Evolutionary conservation across 2,329 filamentous ascomycete species (phyloP).

Genomic region (Aspergillus carbonarius): DNA sequence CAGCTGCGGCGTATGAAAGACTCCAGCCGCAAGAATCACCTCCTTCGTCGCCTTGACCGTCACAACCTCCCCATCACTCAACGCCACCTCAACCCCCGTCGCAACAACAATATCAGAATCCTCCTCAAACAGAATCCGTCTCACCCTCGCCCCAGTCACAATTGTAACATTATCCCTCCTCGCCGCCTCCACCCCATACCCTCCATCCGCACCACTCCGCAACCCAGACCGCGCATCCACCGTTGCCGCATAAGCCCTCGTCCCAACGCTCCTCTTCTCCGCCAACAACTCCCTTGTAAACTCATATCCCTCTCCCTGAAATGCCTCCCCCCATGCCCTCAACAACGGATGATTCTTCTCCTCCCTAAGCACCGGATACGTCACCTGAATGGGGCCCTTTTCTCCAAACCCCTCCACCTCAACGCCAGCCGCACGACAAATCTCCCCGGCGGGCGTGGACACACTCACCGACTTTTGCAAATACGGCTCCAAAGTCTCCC

Average conservation of each 20-base stretch:
- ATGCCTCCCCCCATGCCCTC: background rate
- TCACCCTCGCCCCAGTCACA: background rate
- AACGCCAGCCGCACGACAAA: background rate
- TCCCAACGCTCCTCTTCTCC: background rate
- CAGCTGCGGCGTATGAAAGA: conserved; percentile 56
- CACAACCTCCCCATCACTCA: background rate
- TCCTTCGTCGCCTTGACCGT: conserved; percentile 46
- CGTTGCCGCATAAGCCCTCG: background rate
- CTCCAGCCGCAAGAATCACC: conserved; percentile 61
- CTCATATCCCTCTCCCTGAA: background rate
- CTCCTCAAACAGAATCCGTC: background rate
- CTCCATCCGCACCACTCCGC: background rate
- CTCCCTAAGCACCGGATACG: background rate
- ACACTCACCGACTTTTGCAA: background rate
- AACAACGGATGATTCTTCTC: background rate
- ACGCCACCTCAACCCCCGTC: background rate
- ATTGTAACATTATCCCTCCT: background rate
- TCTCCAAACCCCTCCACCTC: background rate
- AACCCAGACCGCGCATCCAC: background rate
- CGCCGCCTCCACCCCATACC: background rate
- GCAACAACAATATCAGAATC: background rate
- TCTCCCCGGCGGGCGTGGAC: background rate
- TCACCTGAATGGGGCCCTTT: background rate
- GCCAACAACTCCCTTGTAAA: background rate
- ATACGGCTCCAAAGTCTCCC: conserved; percentile 19